Evolutionary conservation across 2,329 filamentous ascomycete genomes (phyloP).

Genomic region (Dactylella cylindrospora): DNA sequence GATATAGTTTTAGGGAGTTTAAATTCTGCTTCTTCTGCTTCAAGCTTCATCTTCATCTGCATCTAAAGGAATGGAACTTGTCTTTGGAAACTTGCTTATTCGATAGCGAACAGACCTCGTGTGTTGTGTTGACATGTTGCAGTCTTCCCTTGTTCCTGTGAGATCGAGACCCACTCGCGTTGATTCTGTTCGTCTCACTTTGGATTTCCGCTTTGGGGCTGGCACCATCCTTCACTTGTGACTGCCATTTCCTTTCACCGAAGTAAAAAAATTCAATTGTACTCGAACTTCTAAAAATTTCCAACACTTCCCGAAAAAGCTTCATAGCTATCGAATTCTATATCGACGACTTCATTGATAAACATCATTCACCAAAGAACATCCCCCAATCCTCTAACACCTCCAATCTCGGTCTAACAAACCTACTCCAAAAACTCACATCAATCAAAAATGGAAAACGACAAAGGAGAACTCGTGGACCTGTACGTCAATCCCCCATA

Average conservation of each 20-base stretch:
- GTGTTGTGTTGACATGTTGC: too few relatives aligned
- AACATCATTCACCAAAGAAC: neutral
- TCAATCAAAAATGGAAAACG: conserved; percentile 82
- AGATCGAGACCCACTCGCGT: too few relatives aligned
- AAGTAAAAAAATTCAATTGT: conserved; percentile 3
- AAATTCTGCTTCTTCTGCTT: too few relatives aligned
- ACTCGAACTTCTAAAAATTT: conserved; percentile 14
- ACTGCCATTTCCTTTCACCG: conserved; percentile 23
- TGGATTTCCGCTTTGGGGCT: conserved; percentile 17
- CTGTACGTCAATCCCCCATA: conserved; percentile 66
- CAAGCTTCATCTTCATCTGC: too few relatives aligned
- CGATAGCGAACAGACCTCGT: too few relatives aligned
- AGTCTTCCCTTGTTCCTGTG: too few relatives aligned
- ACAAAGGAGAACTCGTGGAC: conserved; percentile 99
- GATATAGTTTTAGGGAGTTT: too few relatives aligned
- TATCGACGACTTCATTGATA: neutral
- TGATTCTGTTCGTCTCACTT: neutral
- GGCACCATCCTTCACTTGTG: too few relatives aligned
- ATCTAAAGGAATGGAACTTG: too few relatives aligned
- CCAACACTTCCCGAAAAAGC: neutral
- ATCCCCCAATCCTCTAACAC: neutral
- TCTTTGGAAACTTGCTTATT: too few relatives aligned
- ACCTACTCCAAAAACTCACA: conserved; percentile 52
- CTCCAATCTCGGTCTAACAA: neutral
- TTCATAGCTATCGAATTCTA: conserved; percentile 10